phyloP scores from a whole-genome alignment of 352 stramenopile species.

The Phytophthora tubulina region DNA sequence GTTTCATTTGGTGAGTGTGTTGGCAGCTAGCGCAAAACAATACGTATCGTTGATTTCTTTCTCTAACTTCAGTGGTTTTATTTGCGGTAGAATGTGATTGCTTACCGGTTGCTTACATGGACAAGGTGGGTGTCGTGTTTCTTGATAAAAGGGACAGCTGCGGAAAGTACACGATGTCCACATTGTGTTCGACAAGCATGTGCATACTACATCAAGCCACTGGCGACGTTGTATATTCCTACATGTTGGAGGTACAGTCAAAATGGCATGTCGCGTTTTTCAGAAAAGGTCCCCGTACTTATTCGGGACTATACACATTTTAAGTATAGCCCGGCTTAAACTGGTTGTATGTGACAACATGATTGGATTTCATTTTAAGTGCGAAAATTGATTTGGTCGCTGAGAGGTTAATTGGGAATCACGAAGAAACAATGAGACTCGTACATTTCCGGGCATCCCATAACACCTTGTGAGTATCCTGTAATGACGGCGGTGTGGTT shows the following conservation, averaged over 20 bases:
- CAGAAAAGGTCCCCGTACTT: constrained; percentile 9
- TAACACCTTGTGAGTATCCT: too few species aligned
- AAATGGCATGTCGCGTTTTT: not conserved
- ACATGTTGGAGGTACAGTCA: not conserved
- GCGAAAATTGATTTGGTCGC: constrained; percentile 12
- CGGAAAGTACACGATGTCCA: not conserved
- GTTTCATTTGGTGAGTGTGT: too few species aligned
- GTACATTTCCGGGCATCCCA: too few species aligned
- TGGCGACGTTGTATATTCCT: not conserved
- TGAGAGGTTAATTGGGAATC: too few species aligned
- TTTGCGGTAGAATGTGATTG: too few species aligned
- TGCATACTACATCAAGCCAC: not conserved
- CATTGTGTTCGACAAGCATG: not conserved
- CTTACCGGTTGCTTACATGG: not conserved
- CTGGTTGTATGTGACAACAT: constrained; percentile 12
- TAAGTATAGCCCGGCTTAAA: constrained; percentile 2
- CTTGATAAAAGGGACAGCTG: not conserved
- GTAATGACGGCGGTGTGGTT: too few species aligned
- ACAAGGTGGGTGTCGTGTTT: not conserved
- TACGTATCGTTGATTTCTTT: too few species aligned
- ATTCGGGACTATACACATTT: constrained; percentile 13
- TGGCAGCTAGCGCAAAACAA: too few species aligned
- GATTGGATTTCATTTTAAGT: constrained; percentile 3
- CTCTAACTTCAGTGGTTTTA: too few species aligned
- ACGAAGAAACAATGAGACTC: too few species aligned